Percentiles rank a stretch among this genome's conserved stretches.
These are phyloP conservation scores for Porphyrellus cyaneotinctus DNA, from an alignment of 768 basidiomycete genomes.

Conservation along the genomic window DNA sequence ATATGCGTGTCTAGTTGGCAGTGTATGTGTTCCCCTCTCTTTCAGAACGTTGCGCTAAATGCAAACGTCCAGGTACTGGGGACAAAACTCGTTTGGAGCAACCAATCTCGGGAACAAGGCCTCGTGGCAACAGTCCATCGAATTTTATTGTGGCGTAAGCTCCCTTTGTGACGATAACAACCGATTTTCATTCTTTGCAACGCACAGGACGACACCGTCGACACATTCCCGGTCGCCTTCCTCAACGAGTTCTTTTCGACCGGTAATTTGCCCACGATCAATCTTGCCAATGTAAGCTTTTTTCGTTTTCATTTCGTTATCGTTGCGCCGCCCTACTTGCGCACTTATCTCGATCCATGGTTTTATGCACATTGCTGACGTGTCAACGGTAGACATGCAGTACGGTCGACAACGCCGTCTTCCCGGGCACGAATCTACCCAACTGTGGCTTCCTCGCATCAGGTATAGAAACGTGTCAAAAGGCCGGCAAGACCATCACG, in stretches of 20 bases:
- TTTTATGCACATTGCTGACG: background rate
- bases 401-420: conserved; percentile 48
- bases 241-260: conserved; percentile 55
- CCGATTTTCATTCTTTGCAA: background rate
- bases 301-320: background rate
- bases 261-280: conserved; percentile 54
- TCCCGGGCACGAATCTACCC: conserved; percentile 58
- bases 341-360: background rate
- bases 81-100: too few relatives aligned
- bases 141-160: too few relatives aligned
- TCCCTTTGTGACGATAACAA: background rate
- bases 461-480: conserved; percentile 63
- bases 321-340: background rate
- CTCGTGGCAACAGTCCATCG: too few relatives aligned
- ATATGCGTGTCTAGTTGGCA: conserved; percentile 14
- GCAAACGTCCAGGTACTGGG: too few relatives aligned
- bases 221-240: conserved; percentile 61
- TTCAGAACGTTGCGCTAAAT: too few relatives aligned
- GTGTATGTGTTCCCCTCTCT: conserved; percentile 15
- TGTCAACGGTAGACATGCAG: conserved; percentile 52
- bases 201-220: conserved; percentile 49
- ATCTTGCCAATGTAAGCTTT: conserved; percentile 52
- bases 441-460: conserved; percentile 58
- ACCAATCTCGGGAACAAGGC: too few relatives aligned
- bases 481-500: conserved; percentile 57